These are phyloP conservation scores for Penicillium paxilli DNA, from an alignment of 495 filamentous ascomycete genomes.

Conservation along the genomic window DNA sequence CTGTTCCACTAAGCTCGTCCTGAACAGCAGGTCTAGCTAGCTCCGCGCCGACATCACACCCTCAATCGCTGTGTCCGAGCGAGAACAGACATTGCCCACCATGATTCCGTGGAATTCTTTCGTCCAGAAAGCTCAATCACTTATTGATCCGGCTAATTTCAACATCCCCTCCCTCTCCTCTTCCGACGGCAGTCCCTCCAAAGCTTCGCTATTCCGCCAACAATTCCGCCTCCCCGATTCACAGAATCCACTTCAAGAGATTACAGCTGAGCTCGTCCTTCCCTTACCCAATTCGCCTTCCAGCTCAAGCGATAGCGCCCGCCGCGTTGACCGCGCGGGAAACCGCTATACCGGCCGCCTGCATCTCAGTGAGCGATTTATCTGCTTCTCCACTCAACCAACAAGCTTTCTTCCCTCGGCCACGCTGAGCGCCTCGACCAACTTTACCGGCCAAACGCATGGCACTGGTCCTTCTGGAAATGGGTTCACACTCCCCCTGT, in stretches of 20 bases:
- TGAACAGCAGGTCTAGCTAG: slow-evolving; percentile 29
- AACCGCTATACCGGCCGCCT: slow-evolving; percentile 91
- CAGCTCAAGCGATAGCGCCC: slow-evolving; percentile 60
- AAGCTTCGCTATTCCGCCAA: slow-evolving; percentile 87
- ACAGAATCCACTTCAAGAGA: slow-evolving; percentile 90
- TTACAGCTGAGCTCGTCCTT: slow-evolving; percentile 90
- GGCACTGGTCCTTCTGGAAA: slow-evolving; percentile 92
- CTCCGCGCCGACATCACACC: slow-evolving; percentile 28
- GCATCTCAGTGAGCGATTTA: slow-evolving; percentile 88
- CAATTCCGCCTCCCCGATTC: slow-evolving; percentile 94
- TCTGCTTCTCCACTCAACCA: slow-evolving; percentile 93
- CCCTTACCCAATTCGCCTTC: slow-evolving; percentile 54
- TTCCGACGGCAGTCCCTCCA: slow-evolving; percentile 78
- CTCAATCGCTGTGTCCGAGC: neutral
- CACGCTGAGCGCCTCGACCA: slow-evolving; percentile 69
- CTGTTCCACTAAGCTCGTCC: slow-evolving; percentile 17
- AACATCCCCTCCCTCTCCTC: slow-evolving; percentile 62
- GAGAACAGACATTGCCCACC: slow-evolving; percentile 14
- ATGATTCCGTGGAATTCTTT: slow-evolving; percentile 85
- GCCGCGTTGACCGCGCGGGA: slow-evolving; percentile 59
- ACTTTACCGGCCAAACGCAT: slow-evolving; percentile 85
- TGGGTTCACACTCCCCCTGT: slow-evolving; percentile 94
- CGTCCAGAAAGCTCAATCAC: slow-evolving; percentile 91
- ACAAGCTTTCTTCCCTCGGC: slow-evolving; percentile 82
- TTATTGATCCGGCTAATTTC: slow-evolving; percentile 81